Base-by-base conservation (phyloP, 768 basidiomycete species). In the Suillus weaverae region DNA sequence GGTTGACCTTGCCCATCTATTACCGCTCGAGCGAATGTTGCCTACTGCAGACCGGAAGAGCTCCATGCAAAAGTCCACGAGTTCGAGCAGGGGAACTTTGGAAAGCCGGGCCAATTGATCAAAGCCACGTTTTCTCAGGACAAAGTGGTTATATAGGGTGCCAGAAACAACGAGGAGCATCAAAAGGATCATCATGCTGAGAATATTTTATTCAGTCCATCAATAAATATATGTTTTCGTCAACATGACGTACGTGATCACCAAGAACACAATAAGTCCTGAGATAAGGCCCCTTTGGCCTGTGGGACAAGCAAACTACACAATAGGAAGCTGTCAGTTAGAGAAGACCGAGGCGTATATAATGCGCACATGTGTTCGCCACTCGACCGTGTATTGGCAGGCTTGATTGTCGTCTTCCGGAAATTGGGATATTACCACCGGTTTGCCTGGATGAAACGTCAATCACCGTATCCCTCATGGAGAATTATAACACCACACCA, bases 341-440 rank as follows among this genome's bases (percentile, higher is more conserved):
- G 20, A 36, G 6, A 54, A 32, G 11, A 14, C 9, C 3, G 35
- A 11, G 2, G 32, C 35, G 65, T 5, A 38, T 10, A 36, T n/a
- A 33, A 35, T 7, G 74, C 85, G 70, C 68, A 94, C 93, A 69
- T 86, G 87, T 5, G 91, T 94, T 62, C 83, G 81, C 94, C 94
- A 96, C 78, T 95, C 92, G 44, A 96, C 77, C 64, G 90, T 85
- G 72, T 89, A 95, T 14, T 87, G 84, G 73, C 94, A 96, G n/a
- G 86, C 86, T 33, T 71, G 72, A 10, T 88, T 84, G 39, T 89
- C 86, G 18, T 85, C 83, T 10, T 79, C 78, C 9, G 86, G 85
- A 30, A 94, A 84, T 57, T 90, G 86, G 2, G 85, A 88, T 3
- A 93, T 74, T 5, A 95, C 80, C 18, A 77, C 70, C 8, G 87